These are phyloP conservation scores for Punica granatum DNA, from an alignment of 345 rosid genomes.

Conservation along the genomic window DNA sequence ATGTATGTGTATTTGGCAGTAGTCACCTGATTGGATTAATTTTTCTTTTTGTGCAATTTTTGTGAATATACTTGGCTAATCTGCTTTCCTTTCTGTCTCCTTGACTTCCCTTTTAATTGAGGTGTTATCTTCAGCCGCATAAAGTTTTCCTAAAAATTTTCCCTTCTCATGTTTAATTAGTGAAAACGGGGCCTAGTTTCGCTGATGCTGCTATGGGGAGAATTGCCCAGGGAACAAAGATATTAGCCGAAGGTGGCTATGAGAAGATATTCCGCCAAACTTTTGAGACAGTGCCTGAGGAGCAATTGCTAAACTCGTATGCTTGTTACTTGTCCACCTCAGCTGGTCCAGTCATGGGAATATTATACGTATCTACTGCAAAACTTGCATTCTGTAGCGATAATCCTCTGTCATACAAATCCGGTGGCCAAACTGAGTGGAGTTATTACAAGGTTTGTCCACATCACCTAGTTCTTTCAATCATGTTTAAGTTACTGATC, in stretches of 20 bases:
- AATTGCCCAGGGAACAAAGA: conserved; percentile 39
- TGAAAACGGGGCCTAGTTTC: conserved; percentile 41
- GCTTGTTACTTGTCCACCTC: conserved; percentile 39
- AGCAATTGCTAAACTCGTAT: conserved; percentile 25
- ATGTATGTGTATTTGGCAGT: too few species aligned
- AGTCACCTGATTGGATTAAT: background rate
- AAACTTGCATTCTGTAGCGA: conserved; percentile 40
- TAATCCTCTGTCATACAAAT: conserved; percentile 34
- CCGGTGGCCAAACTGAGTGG: conserved; percentile 29
- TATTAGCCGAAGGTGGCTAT: conserved; percentile 36
- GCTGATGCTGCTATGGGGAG: conserved; percentile 45
- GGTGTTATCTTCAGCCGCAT: background rate
- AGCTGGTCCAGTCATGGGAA: conserved; percentile 43
- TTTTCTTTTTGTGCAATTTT: background rate
- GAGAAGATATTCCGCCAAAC: conserved; percentile 36
- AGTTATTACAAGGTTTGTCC: conserved; percentile 33
- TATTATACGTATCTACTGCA: conserved; percentile 32
- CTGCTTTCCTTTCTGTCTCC: background rate
- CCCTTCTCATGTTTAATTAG: conserved; percentile 7
- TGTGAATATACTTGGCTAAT: background rate
- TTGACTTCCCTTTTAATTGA: background rate
- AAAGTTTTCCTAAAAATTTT: too few species aligned
- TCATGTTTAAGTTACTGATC: background rate
- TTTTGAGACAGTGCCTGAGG: conserved; percentile 38
- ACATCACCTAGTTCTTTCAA: background rate